Base-by-base conservation (phyloP, 2,329 filamentous ascomycete species). In the Hypoxylon sp. region DNA sequence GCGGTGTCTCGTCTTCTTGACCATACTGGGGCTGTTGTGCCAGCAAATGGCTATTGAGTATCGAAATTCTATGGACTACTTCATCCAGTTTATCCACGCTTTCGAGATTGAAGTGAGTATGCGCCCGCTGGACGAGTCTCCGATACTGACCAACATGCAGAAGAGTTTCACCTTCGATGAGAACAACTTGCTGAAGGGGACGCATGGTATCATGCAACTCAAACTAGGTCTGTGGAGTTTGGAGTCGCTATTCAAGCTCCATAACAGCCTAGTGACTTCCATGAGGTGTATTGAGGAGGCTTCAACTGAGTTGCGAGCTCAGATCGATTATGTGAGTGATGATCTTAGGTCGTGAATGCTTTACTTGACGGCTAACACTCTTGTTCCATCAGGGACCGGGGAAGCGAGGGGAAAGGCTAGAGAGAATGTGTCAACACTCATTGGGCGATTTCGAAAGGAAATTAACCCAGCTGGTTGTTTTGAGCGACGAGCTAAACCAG, bases 1-100 rank as follows among this genome's bases (percentile, higher is more conserved):
- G 14, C 63, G 68, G 20, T 70, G 61, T 44, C 61, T 70, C 25
- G 64, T 65, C 20, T 70, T 70, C 17, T 31, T 65, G 11, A 13
- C 27, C 13, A 20, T 65, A 3, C 14, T 70, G 6, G 64, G 64
- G 31, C 33, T 37, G 5, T 11, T 68, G 22, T 70, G 68, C 33
- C 25, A 20, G 33, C 44, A 49, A 27, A 49, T 68, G 37, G 44
- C 49, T 14, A 25, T 27, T 20, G 40, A 68, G 2, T 68, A 68
- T 42, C 50, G 33, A 33, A n/a, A 25, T 2, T 40, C 66, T 2
- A 69, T 69, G 31, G 20, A 56, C 6, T 50, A 63, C n/a, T 57
- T 69, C 31, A 51, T 53, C 22, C 40, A 20, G 2, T 48, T 48
- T 20, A 48, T 48, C 13, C 44, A 48, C 17, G 58, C 35, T 46